Evolutionary conservation across 306 rosid genomes (phyloP).

Genomic region (Alnus glutinosa): DNA sequence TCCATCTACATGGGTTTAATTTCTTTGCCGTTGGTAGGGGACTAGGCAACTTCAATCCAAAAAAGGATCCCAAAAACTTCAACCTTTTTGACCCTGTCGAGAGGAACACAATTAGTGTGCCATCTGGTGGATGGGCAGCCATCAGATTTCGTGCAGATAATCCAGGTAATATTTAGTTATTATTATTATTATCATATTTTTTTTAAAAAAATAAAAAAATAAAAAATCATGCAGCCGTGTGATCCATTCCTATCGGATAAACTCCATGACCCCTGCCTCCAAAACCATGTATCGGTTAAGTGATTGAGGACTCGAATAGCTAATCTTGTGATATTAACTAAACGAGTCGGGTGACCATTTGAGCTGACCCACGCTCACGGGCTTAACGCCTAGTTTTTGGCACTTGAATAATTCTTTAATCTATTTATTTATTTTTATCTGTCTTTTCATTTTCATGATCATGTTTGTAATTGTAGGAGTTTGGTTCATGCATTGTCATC

Average conservation of each 20-base stretch:
- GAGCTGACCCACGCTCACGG: too few relatives aligned
- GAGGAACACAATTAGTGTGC: constrained; percentile 80
- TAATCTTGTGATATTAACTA: too few relatives aligned
- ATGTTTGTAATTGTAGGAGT: constrained; percentile 50
- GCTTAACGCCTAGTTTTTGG: too few relatives aligned
- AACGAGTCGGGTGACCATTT: too few relatives aligned
- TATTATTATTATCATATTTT: neutral
- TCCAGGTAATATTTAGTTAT: constrained; percentile 55
- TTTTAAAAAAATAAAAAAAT: too few relatives aligned
- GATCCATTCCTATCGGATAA: too few relatives aligned
- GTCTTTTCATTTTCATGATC: neutral
- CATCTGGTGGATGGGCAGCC: constrained; percentile 90
- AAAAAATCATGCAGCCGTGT: too few relatives aligned
- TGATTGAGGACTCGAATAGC: too few relatives aligned
- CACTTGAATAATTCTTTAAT: neutral
- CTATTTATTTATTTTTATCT: neutral
- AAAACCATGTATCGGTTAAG: too few relatives aligned
- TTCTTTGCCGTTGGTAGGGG: constrained; percentile 73
- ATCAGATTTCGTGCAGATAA: constrained; percentile 87
- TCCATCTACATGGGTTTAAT: constrained; percentile 87
- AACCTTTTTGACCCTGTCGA: constrained; percentile 83
- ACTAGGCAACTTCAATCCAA: constrained; percentile 61
- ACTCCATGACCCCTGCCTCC: too few relatives aligned
- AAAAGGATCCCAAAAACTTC: constrained; percentile 51
- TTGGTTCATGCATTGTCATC: constrained; percentile 94